Base-by-base conservation (phyloP, 2,329 filamentous ascomycete species). In the Penicillium janthinellum region DNA sequence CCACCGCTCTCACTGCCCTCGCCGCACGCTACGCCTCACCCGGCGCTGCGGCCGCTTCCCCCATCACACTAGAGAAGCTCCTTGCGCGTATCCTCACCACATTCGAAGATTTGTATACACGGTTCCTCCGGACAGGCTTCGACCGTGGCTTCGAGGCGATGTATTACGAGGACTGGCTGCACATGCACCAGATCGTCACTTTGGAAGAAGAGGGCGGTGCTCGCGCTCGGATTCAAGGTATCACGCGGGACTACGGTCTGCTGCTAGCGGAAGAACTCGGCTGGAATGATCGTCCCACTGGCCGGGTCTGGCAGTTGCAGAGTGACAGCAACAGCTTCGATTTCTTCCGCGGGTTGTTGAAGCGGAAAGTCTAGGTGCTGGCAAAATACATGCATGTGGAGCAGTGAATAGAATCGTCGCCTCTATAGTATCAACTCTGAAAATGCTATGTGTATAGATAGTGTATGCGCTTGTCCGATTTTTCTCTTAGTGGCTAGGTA, bases 271-370 rank as follows among this genome's bases (percentile, higher is more conserved):
- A 97, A 75, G 93, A 98, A 81, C 76, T 96, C 55, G 88, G 88
- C 2, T 85, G 82, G 74, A 84, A 89, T 59, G 91, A 92, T 63
- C 81, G 88, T 55, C 80, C 83, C 2, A 96, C 91, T 0, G 93
- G 94, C 0, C 90, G 85, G 76, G 81, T 89, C 52, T 94, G 90
- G 85, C 86, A 89, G 68, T 77, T 99, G 77, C 93, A 97, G 81
- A 97, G 92, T 75, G 95, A 99, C 75, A 92, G 93, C 73, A 99
- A 99, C 72, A 97, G 93, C 75, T 99, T 99, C 80, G 95, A 99
- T 77, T 99, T 96, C 75, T 96, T 96, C 79, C 91, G 86, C 72
- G 95, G 95, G 0, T 72, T 99, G 69, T 80, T 99, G 20, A 91
- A 87, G 80, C 85, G 89, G 70, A 98, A 96, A 81, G 76, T 88